Evolutionary conservation across 208 protist genomes (phyloP), one percentile per base, ranked within the genome.

Genomic region (Crithidia thermophila): DNA sequence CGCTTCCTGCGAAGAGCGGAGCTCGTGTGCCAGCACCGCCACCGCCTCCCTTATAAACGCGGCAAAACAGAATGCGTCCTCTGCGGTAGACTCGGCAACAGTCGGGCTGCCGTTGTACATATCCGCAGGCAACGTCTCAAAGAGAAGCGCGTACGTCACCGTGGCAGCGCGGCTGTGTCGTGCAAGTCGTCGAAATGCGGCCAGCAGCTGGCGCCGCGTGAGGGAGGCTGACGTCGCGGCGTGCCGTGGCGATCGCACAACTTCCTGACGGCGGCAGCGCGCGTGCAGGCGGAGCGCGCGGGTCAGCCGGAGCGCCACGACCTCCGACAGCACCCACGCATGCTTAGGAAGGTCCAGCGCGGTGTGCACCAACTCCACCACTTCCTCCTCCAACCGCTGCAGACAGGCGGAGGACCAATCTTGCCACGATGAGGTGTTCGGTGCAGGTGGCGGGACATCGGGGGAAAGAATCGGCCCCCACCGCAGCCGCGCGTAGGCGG

Each of bases 241-340:
- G 10, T 27, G 18, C 10, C 1, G 23, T 8, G 4, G 51, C 21
- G 34, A 6, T 51, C n/a, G n/a, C n/a, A n/a, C n/a, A n/a, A n/a
- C n/a, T n/a, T n/a, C n/a, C n/a, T n/a, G n/a, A 43, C 10, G 10
- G 39, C 39, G 39, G 10, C 39, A 43, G 39, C 16, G 13, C 13
- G 39, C 10, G 39, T 18, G 39, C 13, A 16, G 16, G 39, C 39
- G 16, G 39, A 43, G 39, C 39, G 16, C 39, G 10, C 45, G 56
- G 6, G 66, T 11, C 14, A 73, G 45, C 33, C 58, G 67, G 23
- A 66, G 36, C 3, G 43, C 49, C 18, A 73, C 33, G 3, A 42
- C 67, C 49, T 73, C 67, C 27, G 57, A 50, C 21, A 73, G 58
- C 30, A 46, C 65, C 16, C 40, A 27, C 8, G 45, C 65, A 27